A percentile compares a stretch with the other conserved stretches of the same genome.
These are phyloP conservation scores for Penicillium sp. DNA, from an alignment of 2,329 filamentous ascomycete genomes.

Conservation along the genomic window DNA sequence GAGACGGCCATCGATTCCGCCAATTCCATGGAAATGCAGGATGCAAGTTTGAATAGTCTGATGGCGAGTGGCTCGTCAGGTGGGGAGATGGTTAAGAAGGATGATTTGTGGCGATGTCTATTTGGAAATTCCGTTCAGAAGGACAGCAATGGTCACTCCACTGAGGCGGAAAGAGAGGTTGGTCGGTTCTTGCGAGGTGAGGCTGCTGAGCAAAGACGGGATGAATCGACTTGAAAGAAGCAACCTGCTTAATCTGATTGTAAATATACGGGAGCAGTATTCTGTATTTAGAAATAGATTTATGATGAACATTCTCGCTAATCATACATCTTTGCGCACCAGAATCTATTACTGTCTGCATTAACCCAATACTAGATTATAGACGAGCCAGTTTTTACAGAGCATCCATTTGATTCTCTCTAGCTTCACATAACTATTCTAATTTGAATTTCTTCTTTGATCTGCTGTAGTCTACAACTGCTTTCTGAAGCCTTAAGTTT, in stretches of 20 bases:
- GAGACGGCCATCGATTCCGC: conserved; percentile 71
- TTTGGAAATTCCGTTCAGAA: conserved; percentile 58
- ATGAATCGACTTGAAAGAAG: not conserved
- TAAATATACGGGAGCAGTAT: not conserved
- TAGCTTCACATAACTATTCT: too few relatives aligned
- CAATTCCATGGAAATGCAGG: conserved; percentile 77
- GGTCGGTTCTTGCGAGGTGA: conserved; percentile 51
- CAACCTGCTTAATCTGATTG: not conserved
- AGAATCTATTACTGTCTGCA: too few relatives aligned
- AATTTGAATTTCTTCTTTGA: too few relatives aligned
- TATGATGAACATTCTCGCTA: too few relatives aligned
- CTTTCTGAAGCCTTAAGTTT: too few relatives aligned
- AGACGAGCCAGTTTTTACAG: too few relatives aligned
- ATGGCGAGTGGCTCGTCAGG: conserved; percentile 65
- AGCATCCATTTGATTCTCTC: too few relatives aligned
- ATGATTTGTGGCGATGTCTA: conserved; percentile 83
- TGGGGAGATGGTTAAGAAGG: conserved; percentile 73
- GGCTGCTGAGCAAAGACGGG: conserved; percentile 49
- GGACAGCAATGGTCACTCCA: conserved; percentile 11
- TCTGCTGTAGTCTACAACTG: too few relatives aligned
- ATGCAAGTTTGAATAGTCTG: conserved; percentile 64
- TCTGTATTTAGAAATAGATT: not conserved
- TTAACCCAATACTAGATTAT: too few relatives aligned
- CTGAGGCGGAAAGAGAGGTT: conserved; percentile 43
- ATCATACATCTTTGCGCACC: too few relatives aligned